Percentiles rank a stretch among this genome's conserved stretches.
These are phyloP conservation scores for Datura wrightii DNA, from an alignment of 257 asterid genomes.

Conservation along the genomic window DNA sequence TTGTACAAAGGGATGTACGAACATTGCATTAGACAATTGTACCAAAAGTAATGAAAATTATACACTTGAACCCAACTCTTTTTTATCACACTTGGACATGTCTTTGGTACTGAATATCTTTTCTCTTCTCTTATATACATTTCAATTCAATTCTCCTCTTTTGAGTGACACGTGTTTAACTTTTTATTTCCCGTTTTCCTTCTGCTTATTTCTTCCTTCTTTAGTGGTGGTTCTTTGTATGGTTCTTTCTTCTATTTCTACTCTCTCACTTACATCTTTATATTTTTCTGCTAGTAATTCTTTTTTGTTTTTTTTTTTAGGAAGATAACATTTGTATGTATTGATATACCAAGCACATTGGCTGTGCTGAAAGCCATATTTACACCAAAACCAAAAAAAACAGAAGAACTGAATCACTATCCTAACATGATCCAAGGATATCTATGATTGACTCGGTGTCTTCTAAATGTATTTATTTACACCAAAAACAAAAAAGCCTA, in stretches of 20 bases:
- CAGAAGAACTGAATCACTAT: too few relatives aligned
- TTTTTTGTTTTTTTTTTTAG: not conserved
- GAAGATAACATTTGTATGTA: too few relatives aligned
- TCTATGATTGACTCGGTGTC: too few relatives aligned
- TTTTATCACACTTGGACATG: not conserved
- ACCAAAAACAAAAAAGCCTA: too few relatives aligned
- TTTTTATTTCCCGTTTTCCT: constrained; percentile 8
- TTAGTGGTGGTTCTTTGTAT: not conserved
- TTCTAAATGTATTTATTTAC: too few relatives aligned
- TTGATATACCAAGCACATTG: too few relatives aligned
- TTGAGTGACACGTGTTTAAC: not conserved
- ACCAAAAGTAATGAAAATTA: not conserved
- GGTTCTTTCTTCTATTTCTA: constrained; percentile 6
- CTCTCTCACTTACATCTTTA: not conserved
- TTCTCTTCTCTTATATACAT: not conserved
- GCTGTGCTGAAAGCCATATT: too few relatives aligned
- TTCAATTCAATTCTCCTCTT: not conserved
- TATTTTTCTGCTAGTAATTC: not conserved
- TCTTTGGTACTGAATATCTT: not conserved
- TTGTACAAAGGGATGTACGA: not conserved
- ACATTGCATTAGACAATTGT: constrained; percentile 12
- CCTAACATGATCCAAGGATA: too few relatives aligned
- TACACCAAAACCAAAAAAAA: too few relatives aligned
- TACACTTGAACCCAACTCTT: not conserved
- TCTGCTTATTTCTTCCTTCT: constrained; percentile 24